Evolutionary conservation across 2,329 filamentous ascomycete genomes (phyloP), one percentile per base, ranked within the genome.

Genomic region (Sarocladium brachiariae): DNA sequence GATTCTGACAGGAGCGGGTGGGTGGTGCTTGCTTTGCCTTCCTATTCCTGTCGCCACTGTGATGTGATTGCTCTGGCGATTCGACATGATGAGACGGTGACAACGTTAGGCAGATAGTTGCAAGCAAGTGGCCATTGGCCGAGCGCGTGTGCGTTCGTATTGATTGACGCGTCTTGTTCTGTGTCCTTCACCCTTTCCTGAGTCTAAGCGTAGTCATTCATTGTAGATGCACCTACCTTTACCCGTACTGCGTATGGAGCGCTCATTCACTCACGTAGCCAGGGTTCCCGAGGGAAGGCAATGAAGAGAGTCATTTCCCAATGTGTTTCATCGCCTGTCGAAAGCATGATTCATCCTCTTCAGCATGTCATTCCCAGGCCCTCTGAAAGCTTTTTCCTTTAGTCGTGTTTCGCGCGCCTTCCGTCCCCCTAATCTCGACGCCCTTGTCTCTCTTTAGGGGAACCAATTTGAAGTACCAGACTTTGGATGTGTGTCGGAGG

Each of bases 161-260:
- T 24, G 19, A 16, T 5, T 47, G 43, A 47, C 43, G 43, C 43
- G 43, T 47, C 43, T 31, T 47, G 19, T 21, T 33, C 33, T 16
- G 4, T 33, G 25, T 19, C 13, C 9, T 23, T 11, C 18, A 21
- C 10, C 39, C 9, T 23, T 25, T 23, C n/a, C n/a, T n/a, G n/a
- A n/a, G n/a, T n/a, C n/a, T n/a, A n/a, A n/a, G n/a, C n/a, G n/a
- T n/a, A n/a, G n/a, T n/a, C n/a, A n/a, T n/a, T n/a, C n/a, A n/a
- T n/a, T n/a, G n/a, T n/a, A n/a, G n/a, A n/a, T n/a, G n/a, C n/a
- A n/a, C n/a, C n/a, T n/a, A n/a, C n/a, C n/a, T n/a, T n/a, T n/a
- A n/a, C n/a, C n/a, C n/a, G n/a, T n/a, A n/a, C n/a, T n/a, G n/a
- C n/a, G n/a, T n/a, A n/a, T n/a, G n/a, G n/a, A n/a, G n/a, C n/a